A percentile compares a stretch with the other conserved stretches of the same genome.
Evolutionary conservation across 2,329 filamentous ascomycete species (phyloP).

Genomic region (Tolypocladium ovalisporum): DNA sequence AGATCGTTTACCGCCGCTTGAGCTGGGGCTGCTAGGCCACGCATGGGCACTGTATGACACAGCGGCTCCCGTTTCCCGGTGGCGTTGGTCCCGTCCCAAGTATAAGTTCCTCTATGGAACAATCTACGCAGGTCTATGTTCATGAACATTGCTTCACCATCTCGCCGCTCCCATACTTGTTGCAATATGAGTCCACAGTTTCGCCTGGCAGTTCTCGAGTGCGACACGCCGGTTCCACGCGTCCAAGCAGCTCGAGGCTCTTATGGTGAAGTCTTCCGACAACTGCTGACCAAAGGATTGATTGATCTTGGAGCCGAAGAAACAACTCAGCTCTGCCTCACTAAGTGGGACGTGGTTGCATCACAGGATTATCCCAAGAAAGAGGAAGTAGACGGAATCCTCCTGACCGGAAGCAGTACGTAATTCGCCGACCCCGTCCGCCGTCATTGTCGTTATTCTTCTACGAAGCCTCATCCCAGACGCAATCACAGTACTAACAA

Average conservation of each 20-base stretch:
- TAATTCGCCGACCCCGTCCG: neutral
- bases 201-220: slow-evolving; percentile 18
- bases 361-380: slow-evolving; percentile 14
- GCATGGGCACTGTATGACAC: neutral
- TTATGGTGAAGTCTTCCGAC: slow-evolving; percentile 20
- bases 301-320: slow-evolving; percentile 8
- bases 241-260: slow-evolving; percentile 14
- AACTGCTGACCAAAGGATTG: slow-evolving; percentile 15
- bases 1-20: neutral
- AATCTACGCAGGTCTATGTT: neutral
- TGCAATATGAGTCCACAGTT: neutral
- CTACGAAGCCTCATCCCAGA: neutral
- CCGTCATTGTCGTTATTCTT: neutral
- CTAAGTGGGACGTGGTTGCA: slow-evolving; percentile 18
- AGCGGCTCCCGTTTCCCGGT: too few relatives aligned
- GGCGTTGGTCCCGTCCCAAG: too few relatives aligned
- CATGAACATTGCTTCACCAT: neutral
- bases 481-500: neutral
- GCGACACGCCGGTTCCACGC: slow-evolving; percentile 18
- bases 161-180: neutral
- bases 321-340: slow-evolving; percentile 12
- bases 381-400: slow-evolving; percentile 16
- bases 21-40: neutral
- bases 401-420: slow-evolving; percentile 23
- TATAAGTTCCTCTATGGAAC: neutral